Evolutionary conservation across 2,329 filamentous ascomycete genomes (phyloP), one percentile per base, ranked within the genome.

Genomic region (Sporothrix luriei): DNA sequence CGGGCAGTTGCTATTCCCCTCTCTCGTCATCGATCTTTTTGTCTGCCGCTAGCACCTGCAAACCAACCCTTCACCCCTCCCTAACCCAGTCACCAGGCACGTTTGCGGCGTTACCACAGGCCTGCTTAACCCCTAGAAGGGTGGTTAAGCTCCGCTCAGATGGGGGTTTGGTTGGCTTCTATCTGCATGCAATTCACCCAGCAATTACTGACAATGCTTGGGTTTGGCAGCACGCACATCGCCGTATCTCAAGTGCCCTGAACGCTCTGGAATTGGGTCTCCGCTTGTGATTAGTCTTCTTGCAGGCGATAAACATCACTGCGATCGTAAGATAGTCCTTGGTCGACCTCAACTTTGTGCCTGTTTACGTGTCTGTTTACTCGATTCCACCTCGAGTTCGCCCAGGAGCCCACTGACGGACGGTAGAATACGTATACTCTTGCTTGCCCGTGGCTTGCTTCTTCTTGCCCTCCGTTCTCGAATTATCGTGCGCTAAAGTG

Each of bases 121-220:
- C n/a, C 55, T 61, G 55, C 55, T 43, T 43, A 61, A 24, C 55
- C 38, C 33, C 55, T 62, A 46, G 57, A 62, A 26, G 21, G 38
- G 11, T 62, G 38, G 68, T 24, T 55, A 40, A 59, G 51, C 52
- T 69, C 61, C 51, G 51, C 68, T 24, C 68, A 65, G 59, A 46
- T 38, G 54, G 54, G 43, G 33, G 43, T 14, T 46, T 40, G 59
- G 33, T 33, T 43, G 40, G 40, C 24, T n/a, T 24, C 57, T 38
- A 66, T 69, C 68, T 62, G 62, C n/a, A n/a, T n/a, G n/a, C n/a
- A n/a, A n/a, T 33, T 6, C 29, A 33, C 6, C 29, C 29, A 6
- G 1, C 29, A 33, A 21, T 33, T 33, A 51, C 24, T 61, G 55
- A n/a, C 51, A 13, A 54, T 54, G 52, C n/a, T 55, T 14, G 26